Conservation (phyloP, 306 rosid genomes). For the Potentilla sterilis region DNA sequence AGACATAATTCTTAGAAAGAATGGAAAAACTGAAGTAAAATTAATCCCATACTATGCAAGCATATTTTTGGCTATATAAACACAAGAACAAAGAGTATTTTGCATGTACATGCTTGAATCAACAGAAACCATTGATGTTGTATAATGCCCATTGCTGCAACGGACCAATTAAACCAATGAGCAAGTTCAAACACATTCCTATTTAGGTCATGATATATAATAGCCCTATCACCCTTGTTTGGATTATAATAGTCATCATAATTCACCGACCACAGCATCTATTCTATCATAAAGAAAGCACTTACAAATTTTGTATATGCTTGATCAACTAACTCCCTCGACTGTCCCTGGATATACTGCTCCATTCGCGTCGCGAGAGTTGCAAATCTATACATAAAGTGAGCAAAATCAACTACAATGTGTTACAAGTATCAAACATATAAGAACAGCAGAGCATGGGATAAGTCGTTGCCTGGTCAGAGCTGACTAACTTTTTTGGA, state of each 20-base stretch:
- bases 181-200: background rate
- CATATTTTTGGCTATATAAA: background rate
- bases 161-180: background rate
- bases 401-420: background rate
- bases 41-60: background rate
- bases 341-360: conserved; percentile 88
- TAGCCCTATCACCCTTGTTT: background rate
- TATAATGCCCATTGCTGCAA: background rate
- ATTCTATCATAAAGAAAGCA: conserved; percentile 22
- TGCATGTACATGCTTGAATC: background rate
- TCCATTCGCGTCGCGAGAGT: conserved; percentile 97
- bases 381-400: conserved; percentile 63
- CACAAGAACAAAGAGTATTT: background rate
- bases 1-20: background rate
- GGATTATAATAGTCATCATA: background rate
- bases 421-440: conserved; percentile 3
- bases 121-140: background rate
- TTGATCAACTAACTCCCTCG: conserved; percentile 99
- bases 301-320: conserved; percentile 95
- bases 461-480: background rate
- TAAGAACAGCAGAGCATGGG: background rate
- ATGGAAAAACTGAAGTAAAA: background rate
- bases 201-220: background rate
- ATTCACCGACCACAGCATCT: background rate
- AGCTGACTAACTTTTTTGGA: background rate